These are phyloP conservation scores for Paralagenidium karlingii DNA, from an alignment of 352 stramenopile genomes.

Conservation along the genomic window DNA sequence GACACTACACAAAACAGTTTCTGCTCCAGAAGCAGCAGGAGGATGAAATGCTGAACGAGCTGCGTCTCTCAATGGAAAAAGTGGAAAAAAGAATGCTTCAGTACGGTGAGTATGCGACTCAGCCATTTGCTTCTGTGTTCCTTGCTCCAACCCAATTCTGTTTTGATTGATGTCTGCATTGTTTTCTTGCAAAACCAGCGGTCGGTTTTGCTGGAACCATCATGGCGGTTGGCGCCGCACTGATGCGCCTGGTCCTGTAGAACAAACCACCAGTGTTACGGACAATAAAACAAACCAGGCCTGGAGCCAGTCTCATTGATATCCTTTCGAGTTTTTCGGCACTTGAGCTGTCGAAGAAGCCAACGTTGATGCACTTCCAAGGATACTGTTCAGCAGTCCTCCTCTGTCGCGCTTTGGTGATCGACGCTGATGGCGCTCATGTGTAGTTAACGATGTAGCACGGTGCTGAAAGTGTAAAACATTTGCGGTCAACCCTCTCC, in stretches of 20 bases:
- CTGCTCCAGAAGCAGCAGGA: slow-evolving; percentile 81
- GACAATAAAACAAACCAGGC: no score
- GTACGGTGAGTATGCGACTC: slow-evolving; percentile 16
- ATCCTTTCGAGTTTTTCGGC: slow-evolving; percentile 26
- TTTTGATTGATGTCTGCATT: neutral
- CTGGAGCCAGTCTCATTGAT: no score
- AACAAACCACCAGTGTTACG: no score
- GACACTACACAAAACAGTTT: slow-evolving; percentile 35
- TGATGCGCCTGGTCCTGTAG: slow-evolving; percentile 66
- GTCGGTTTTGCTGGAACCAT: slow-evolving; percentile 81
- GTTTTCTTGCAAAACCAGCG: slow-evolving; percentile 3
- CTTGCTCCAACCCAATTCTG: neutral
- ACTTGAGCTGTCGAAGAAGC: slow-evolving; percentile 52
- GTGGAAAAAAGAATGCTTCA: slow-evolving; percentile 84
- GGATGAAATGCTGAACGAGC: slow-evolving; percentile 76
- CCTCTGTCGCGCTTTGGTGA: no score
- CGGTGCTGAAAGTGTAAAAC: no score
- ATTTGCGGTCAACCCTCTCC: no score
- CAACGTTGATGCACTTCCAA: slow-evolving; percentile 48
- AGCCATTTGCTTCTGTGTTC: neutral
- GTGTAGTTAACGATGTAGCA: no score
- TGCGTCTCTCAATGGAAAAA: slow-evolving; percentile 81
- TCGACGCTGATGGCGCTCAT: no score
- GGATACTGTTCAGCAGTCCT: no score
- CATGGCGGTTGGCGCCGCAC: slow-evolving; percentile 67